These are phyloP conservation scores for Camelina neglecta DNA, from an alignment of 345 rosid species.

Conservation along the genomic window DNA sequence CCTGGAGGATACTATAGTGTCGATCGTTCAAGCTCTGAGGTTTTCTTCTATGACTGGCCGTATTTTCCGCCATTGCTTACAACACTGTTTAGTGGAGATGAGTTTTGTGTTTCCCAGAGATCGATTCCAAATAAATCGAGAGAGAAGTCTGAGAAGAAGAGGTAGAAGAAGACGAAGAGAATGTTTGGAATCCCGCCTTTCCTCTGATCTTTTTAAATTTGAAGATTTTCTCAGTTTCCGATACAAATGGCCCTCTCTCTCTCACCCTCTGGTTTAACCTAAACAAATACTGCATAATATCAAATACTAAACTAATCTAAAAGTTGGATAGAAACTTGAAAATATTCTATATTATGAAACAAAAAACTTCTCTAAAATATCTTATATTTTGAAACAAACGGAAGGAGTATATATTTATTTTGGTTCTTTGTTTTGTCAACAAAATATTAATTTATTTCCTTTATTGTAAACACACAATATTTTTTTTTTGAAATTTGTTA, in stretches of 20 bases:
- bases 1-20: constrained; percentile 80
- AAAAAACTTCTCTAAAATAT: too few relatives aligned
- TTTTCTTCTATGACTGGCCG: constrained; percentile 46
- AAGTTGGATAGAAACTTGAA: too few relatives aligned
- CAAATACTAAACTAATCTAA: too few relatives aligned
- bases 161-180: not conserved
- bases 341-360: too few relatives aligned
- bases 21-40: constrained; percentile 85
- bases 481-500: not conserved
- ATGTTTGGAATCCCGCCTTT: constrained; percentile 32
- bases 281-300: too few relatives aligned
- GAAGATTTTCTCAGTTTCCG: constrained; percentile 21
- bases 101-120: constrained; percentile 1
- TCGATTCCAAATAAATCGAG: not conserved
- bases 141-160: not conserved
- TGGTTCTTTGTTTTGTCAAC: not conserved
- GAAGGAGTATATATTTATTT: too few relatives aligned
- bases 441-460: not conserved
- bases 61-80: constrained; percentile 57
- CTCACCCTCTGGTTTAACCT: not conserved
- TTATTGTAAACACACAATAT: not conserved
- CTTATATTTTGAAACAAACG: too few relatives aligned
- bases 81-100: constrained; percentile 13
- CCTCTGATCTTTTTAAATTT: constrained; percentile 32
- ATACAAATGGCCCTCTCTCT: constrained; percentile 2